Conservation (phyloP, 2,329 filamentous ascomycete species). For the Fusarium algeriense region DNA sequence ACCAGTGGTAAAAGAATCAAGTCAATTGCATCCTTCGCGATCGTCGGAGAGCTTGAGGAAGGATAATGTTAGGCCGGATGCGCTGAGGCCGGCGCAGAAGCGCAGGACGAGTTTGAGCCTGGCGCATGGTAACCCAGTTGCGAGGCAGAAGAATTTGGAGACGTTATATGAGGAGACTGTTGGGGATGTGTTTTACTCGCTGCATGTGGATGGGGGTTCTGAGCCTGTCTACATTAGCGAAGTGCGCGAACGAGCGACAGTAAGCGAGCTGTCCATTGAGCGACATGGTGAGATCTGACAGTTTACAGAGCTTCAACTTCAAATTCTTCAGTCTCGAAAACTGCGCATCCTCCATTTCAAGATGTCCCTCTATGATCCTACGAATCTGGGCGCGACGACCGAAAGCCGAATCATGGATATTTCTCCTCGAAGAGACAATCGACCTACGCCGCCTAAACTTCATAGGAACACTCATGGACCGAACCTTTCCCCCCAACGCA, state of each 20-base stretch:
- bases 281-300: conserved; percentile 2
- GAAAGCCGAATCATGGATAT: conserved; percentile 63
- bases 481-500: conserved; percentile 83
- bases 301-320: conserved; percentile 82
- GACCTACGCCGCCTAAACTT: conserved; percentile 82
- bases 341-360: conserved; percentile 72
- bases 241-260: conserved; percentile 79
- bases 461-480: conserved; percentile 77
- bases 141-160: conserved; percentile 81
- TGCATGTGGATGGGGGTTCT: conserved; percentile 75
- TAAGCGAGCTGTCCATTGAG: conserved; percentile 47
- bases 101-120: conserved; percentile 64
- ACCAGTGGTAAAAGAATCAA: conserved; percentile 60
- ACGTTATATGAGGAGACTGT: conserved; percentile 77
- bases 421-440: conserved; percentile 79
- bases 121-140: conserved; percentile 59
- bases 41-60: conserved; percentile 66
- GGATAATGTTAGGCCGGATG: conserved; percentile 55
- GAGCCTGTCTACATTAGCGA: conserved; percentile 94
- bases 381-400: conserved; percentile 79
- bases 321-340: conserved; percentile 81
- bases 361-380: conserved; percentile 73
- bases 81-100: conserved; percentile 47
- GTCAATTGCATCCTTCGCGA: conserved; percentile 66
- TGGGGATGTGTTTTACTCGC: conserved; percentile 89